Evolutionary conservation across 805 yeast species (phyloP).

Genomic region (Cyberlindnera amylophila): DNA sequence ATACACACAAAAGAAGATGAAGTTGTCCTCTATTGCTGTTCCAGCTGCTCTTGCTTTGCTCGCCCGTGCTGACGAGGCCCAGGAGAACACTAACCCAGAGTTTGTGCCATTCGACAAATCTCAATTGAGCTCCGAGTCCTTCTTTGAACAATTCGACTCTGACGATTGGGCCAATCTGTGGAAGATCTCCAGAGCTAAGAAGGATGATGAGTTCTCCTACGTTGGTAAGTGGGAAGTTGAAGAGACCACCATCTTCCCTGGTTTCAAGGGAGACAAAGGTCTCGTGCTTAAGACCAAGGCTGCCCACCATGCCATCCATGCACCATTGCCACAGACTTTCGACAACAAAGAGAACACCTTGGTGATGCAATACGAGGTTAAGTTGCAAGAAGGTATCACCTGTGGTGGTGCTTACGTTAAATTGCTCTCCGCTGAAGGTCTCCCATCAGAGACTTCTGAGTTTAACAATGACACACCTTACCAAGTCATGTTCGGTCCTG

Average conservation of each 20-base stretch:
- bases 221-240: constrained; percentile 76
- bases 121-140: constrained; percentile 38
- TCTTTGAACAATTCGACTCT: constrained; percentile 63
- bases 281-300: constrained; percentile 73
- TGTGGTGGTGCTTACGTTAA: constrained; percentile 94
- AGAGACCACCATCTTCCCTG: constrained; percentile 55
- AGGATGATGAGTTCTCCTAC: constrained; percentile 54
- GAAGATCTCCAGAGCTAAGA: constrained; percentile 56
- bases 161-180: constrained; percentile 41
- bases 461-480: constrained; percentile 68
- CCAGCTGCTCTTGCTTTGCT: constrained; percentile 24
- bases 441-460: constrained; percentile 35
- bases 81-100: constrained; percentile 24
- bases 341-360: constrained; percentile 60
- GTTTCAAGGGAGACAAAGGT: constrained; percentile 64
- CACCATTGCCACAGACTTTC: constrained; percentile 52
- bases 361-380: constrained; percentile 87
- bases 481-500: constrained; percentile 93
- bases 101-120: constrained; percentile 36
- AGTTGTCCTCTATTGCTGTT: constrained; percentile 21
- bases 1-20: constrained; percentile 15
- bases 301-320: constrained; percentile 78
- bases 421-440: constrained; percentile 48
- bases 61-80: constrained; percentile 15
- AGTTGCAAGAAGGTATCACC: constrained; percentile 68